A percentile compares a stretch with the other conserved stretches of the same genome.
These are phyloP conservation scores for Phaffia australis DNA, from an alignment of 768 basidiomycete genomes.

Conservation along the genomic window DNA sequence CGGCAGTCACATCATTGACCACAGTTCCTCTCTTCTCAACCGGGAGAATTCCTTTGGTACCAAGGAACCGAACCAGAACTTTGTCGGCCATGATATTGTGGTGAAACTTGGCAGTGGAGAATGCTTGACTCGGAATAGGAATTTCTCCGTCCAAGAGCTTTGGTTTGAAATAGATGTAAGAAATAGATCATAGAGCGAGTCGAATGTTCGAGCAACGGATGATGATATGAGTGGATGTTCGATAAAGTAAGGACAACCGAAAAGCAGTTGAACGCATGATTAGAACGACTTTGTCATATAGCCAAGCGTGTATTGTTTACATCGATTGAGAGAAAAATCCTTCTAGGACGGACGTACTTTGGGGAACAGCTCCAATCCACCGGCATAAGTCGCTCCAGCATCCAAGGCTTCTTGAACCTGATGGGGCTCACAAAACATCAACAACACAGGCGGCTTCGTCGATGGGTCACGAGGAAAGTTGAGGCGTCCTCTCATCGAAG, in stretches of 20 bases:
- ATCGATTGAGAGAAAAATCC: not conserved
- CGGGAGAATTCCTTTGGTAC: constrained; percentile 92
- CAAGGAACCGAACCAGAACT: constrained; percentile 57
- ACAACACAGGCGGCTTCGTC: constrained; percentile 61
- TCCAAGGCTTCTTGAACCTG: constrained; percentile 69
- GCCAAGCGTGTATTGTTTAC: not conserved
- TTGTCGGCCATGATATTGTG: constrained; percentile 59
- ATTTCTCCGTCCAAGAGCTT: constrained; percentile 57
- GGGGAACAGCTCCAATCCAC: constrained; percentile 80
- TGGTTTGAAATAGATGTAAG: constrained; percentile 39
- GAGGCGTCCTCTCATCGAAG: constrained; percentile 81
- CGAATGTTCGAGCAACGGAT: not conserved
- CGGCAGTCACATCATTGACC: constrained; percentile 73
- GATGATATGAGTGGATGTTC: too few species aligned
- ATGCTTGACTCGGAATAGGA: constrained; percentile 61
- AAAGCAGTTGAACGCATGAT: not conserved
- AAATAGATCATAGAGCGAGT: constrained; percentile 19
- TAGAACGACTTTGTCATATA: constrained; percentile 1
- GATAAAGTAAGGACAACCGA: too few species aligned
- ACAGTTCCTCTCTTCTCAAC: constrained; percentile 88
- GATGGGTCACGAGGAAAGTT: constrained; percentile 60
- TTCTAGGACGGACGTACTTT: constrained; percentile 47
- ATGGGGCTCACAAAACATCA: constrained; percentile 86
- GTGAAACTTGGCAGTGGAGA: constrained; percentile 70
- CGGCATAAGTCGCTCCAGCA: constrained; percentile 82